Evolutionary conservation across 305 asterid species (phyloP).

Genomic region (Fraxinus dipetala): DNA sequence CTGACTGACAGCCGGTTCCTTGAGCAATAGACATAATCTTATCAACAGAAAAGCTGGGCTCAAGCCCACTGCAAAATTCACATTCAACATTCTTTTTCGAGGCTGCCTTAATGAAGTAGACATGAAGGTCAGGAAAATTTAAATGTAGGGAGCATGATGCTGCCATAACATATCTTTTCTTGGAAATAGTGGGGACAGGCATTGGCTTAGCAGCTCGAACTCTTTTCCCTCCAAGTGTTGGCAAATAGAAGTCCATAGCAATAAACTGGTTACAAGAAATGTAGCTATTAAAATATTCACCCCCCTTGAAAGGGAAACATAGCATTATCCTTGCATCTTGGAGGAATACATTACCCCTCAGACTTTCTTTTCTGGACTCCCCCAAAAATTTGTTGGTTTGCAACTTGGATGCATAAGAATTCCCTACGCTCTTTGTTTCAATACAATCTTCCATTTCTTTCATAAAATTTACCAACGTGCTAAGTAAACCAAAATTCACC

Average conservation of each 20-base stretch:
- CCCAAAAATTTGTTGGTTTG: conserved; percentile 27
- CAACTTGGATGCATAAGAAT: conserved; percentile 27
- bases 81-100: conserved; percentile 37
- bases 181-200: conserved; percentile 42
- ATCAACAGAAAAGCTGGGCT: conserved; percentile 47
- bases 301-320: conserved; percentile 57
- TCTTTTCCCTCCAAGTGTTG: conserved; percentile 37
- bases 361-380: conserved; percentile 39
- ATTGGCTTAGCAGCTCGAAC: conserved; percentile 39
- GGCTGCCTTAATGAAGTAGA: conserved; percentile 51
- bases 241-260: conserved; percentile 62
- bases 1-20: conserved; percentile 47
- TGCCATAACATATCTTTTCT: conserved; percentile 35
- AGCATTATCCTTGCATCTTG: conserved; percentile 75
- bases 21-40: conserved; percentile 52
- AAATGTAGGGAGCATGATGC: conserved; percentile 61
- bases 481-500: conserved; percentile 62
- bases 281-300: conserved; percentile 44
- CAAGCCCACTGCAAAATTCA: conserved; percentile 34
- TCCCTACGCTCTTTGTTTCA: conserved; percentile 32
- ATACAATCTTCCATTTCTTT: conserved; percentile 43
- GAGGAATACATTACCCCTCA: conserved; percentile 60
- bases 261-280: conserved; percentile 66
- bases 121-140: conserved; percentile 51
- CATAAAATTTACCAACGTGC: conserved; percentile 42